Evolutionary conservation across 805 yeast genomes (phyloP).

Genomic region (Vanderwaltozyma tropicalis): DNA sequence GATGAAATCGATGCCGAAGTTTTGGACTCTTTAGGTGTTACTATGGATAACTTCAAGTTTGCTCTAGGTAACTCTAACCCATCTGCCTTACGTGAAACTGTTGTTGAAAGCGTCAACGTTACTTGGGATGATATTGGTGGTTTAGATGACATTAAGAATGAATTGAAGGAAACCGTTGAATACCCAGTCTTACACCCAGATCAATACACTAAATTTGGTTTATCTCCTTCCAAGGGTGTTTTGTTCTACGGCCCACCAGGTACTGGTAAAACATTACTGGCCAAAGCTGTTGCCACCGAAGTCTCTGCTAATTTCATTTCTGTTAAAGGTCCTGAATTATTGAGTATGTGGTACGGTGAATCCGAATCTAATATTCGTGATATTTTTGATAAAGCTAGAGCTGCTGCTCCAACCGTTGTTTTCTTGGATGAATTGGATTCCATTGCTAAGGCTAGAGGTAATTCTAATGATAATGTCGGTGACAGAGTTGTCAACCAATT

Average conservation of each 20-base stretch:
- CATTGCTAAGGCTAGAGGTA: constrained; percentile 97
- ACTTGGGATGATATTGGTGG: constrained; percentile 99
- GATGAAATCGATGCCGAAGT: constrained; percentile 93
- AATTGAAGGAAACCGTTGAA: constrained; percentile 97
- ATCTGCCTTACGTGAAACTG: constrained; percentile 98
- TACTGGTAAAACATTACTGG: constrained; percentile 97
- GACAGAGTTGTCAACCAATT: constrained; percentile 97
- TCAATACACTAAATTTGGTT: constrained; percentile 94
- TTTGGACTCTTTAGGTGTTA: constrained; percentile 90
- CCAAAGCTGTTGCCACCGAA: constrained; percentile 98
- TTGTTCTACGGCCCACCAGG: constrained; percentile 99
- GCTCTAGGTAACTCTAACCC: constrained; percentile 98
- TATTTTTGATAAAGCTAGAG: constrained; percentile 95
- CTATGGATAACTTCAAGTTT: constrained; percentile 97
- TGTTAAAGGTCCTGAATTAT: constrained; percentile 42
- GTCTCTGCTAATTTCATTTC: constrained; percentile 97
- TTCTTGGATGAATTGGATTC: constrained; percentile 97
- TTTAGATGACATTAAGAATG: constrained; percentile 88
- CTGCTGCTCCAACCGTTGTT: constrained; percentile 98
- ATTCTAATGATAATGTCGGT: constrained; percentile 89
- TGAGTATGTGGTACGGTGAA: constrained; percentile 99
- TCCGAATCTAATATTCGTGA: constrained; percentile 96
- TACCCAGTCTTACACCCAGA: constrained; percentile 98
- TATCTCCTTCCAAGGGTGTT: constrained; percentile 97
- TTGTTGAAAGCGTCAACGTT: constrained; percentile 95